Conservation (phyloP, 805 yeast species). For the Cyberlindnera meyerae region DNA sequence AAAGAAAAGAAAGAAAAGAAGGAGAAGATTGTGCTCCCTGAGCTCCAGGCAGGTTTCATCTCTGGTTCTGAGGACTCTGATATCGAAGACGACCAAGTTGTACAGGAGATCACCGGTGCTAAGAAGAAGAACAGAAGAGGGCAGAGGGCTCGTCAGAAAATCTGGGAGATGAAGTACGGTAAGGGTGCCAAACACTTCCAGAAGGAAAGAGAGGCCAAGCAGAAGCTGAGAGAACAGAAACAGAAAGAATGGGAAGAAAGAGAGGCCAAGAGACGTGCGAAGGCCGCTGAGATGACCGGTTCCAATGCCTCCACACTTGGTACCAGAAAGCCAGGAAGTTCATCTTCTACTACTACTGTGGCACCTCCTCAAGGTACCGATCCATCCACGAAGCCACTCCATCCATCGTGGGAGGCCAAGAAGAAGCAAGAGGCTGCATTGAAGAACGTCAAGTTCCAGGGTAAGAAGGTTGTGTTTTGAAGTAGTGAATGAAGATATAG, state of each 20-base stretch:
- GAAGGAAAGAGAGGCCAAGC: constrained; percentile 52
- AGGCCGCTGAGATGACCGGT: constrained; percentile 37
- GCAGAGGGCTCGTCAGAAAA: constrained; percentile 93
- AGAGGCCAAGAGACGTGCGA: constrained; percentile 53
- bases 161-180: constrained; percentile 93
- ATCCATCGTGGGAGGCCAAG: constrained; percentile 99
- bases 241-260: constrained; percentile 70
- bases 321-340: constrained; percentile 23
- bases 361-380: no score
- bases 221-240: constrained; percentile 52
- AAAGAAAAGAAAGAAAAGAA: constrained; percentile 19
- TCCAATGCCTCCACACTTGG: constrained; percentile 38
- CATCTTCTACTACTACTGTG: constrained; percentile 8
- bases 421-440: constrained; percentile 62
- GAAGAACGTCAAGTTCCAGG: constrained; percentile 64
- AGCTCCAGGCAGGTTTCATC: constrained; percentile 70
- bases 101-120: constrained; percentile 46
- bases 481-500: not conserved
- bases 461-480: constrained; percentile 81
- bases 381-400: constrained; percentile 39
- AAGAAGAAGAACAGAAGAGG: constrained; percentile 87
- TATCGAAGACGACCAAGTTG: constrained; percentile 46
- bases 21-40: constrained; percentile 53
- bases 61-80: constrained; percentile 80
- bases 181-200: constrained; percentile 74